Conservation (phyloP, 495 filamentous ascomycete species). For the Wilcoxina mikolae region DNA sequence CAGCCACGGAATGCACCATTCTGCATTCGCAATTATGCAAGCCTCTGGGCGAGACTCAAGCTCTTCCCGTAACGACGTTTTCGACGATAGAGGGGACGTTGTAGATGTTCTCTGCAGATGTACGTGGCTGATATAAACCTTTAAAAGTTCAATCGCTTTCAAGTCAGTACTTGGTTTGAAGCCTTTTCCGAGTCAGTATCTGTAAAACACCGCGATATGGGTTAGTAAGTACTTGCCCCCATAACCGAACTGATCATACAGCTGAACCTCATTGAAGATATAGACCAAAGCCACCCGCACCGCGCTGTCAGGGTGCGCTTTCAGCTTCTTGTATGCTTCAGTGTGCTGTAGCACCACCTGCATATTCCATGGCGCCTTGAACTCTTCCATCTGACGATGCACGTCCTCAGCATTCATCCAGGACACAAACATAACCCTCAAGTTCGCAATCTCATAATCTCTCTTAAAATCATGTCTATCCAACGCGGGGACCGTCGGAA, state of each 20-base stretch:
- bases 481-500: constrained; percentile 8
- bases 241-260: constrained; percentile 7
- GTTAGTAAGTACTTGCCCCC: constrained; percentile 1
- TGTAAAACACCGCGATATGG: too few relatives aligned
- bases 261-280: constrained; percentile 21
- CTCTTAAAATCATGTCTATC: constrained; percentile 16
- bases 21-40: constrained; percentile 16
- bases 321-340: constrained; percentile 11
- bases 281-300: constrained; percentile 16
- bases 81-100: background rate
- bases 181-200: background rate
- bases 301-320: constrained; percentile 16
- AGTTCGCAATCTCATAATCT: constrained; percentile 19
- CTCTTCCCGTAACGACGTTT: background rate
- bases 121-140: constrained; percentile 6
- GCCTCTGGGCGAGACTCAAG: constrained; percentile 6
- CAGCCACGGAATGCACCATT: constrained; percentile 21
- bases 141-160: constrained; percentile 15
- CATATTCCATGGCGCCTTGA: constrained; percentile 12
- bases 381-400: constrained; percentile 10
- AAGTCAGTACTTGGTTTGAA: constrained; percentile 21
- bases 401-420: constrained; percentile 13
- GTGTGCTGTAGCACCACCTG: constrained; percentile 16
- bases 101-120: background rate
- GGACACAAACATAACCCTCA: constrained; percentile 17